Conservation (phyloP, 2,329 filamentous ascomycete genomes). For the Sclerotinia subarctica region DNA sequence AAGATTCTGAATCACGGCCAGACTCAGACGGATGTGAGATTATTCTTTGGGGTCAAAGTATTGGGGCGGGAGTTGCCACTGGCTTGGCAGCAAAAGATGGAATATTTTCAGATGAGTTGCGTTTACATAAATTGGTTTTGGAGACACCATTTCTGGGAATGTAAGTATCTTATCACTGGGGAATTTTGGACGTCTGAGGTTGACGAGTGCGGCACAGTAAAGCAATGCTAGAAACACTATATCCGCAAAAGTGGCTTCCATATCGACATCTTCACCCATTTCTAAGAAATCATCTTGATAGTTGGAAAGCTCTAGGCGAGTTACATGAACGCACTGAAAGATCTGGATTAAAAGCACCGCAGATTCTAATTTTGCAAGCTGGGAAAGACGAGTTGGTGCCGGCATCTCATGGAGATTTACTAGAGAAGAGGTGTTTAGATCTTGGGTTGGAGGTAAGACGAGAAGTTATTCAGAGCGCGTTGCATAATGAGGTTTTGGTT, state of each 20-base stretch:
- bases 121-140: constrained; percentile 55
- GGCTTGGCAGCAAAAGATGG: constrained; percentile 40
- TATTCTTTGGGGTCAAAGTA: constrained; percentile 73
- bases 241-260: constrained; percentile 76
- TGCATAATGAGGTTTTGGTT: constrained; percentile 56
- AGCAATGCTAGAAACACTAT: constrained; percentile 68
- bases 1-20: constrained; percentile 39
- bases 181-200: neutral
- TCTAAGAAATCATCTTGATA: constrained; percentile 61
- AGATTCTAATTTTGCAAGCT: constrained; percentile 50
- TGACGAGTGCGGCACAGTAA: constrained; percentile 34
- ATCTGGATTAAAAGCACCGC: constrained; percentile 25
- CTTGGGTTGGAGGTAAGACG: constrained; percentile 48
- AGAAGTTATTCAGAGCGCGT: constrained; percentile 47
- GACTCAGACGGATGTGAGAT: constrained; percentile 37
- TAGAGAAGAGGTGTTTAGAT: constrained; percentile 48
- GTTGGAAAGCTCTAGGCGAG: constrained; percentile 48
- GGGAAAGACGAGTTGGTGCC: constrained; percentile 59
- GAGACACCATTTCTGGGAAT: constrained; percentile 76
- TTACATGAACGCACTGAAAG: constrained; percentile 41
- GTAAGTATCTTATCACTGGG: neutral
- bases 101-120: constrained; percentile 21
- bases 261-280: constrained; percentile 75
- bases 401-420: constrained; percentile 46
- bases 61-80: constrained; percentile 69